Conservation (phyloP, 163 green algal genomes). For the Scenedesmus sp. region DNA sequence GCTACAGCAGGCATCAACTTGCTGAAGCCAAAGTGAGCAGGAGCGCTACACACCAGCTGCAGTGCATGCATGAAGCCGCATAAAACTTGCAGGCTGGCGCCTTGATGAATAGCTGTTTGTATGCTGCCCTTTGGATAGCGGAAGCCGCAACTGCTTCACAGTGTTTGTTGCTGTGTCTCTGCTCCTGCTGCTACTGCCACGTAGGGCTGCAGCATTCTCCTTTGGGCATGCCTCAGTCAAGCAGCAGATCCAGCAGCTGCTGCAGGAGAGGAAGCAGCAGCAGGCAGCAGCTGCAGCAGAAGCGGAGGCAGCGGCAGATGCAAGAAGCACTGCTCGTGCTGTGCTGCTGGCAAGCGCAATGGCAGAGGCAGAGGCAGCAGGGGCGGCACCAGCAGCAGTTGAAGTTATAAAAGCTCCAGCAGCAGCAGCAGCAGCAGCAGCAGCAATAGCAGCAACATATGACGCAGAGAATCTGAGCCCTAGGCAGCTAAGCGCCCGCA, state of each 20-base stretch:
- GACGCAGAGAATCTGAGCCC: not conserved
- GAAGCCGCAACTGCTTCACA: not conserved
- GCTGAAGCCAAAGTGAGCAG: constrained; percentile 4
- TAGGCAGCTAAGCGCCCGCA: no score
- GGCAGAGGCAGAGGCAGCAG: not conserved
- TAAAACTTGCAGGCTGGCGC: no score
- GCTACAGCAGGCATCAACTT: not conserved
- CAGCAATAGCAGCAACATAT: not conserved
- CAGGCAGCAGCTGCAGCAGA: constrained; percentile 23
- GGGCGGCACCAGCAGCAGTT: constrained; percentile 3
- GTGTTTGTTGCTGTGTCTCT: not conserved
- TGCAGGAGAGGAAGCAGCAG: constrained; percentile 28
- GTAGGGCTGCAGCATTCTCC: not conserved
- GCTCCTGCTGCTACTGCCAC: not conserved
- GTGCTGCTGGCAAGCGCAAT: not conserved
- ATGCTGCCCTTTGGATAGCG: not conserved
- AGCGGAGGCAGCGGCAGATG: not conserved
- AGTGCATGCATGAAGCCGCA: no score
- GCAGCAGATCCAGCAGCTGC: constrained; percentile 15
- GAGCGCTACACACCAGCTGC: not conserved
- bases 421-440: not conserved
- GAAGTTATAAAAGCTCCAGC: not conserved
- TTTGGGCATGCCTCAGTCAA: constrained; percentile 41
- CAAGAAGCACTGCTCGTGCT: not conserved
- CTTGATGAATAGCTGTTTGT: not conserved